Percentiles rank a stretch among this genome's conserved stretches.
These are phyloP conservation scores for Mortierella alpina DNA, from an alignment of 192 early-diverging fungal species.

Conservation along the genomic window DNA sequence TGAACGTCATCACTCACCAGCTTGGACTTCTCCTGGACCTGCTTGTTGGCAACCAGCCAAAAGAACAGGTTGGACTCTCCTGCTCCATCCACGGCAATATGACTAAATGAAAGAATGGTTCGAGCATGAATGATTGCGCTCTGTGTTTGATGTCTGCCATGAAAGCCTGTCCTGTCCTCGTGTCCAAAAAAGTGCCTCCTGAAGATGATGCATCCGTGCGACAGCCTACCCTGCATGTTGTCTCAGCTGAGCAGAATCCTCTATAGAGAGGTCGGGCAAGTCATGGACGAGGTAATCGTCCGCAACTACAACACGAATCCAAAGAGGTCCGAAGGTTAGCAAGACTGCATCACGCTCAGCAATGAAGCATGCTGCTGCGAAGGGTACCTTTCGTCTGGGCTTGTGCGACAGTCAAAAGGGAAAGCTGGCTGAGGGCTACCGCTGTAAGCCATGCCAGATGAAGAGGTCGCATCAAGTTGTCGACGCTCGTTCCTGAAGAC, in stretches of 20 bases:
- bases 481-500: no score
- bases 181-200: background rate
- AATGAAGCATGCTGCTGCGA: background rate
- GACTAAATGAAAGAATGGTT: conserved; percentile 29
- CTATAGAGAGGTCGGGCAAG: conserved; percentile 50
- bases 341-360: background rate
- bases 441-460: conserved; percentile 14
- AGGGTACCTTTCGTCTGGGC: conserved; percentile 19
- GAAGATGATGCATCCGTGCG: background rate
- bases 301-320: conserved; percentile 9
- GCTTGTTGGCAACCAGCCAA: conserved; percentile 57
- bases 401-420: conserved; percentile 1
- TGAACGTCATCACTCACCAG: conserved; percentile 35
- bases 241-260: conserved; percentile 24
- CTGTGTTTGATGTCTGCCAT: background rate
- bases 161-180: background rate
- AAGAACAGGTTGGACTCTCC: conserved; percentile 61
- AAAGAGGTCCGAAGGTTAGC: background rate
- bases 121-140: background rate
- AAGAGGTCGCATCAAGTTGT: conserved; percentile 11
- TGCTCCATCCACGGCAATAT: conserved; percentile 52
- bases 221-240: conserved; percentile 62
- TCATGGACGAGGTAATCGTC: conserved; percentile 53
- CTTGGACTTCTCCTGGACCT: conserved; percentile 34
- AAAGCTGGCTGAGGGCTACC: conserved; percentile 7